Evolutionary conservation across 352 stramenopile species (phyloP).

Genomic region (Phytopythium mirpurense): DNA sequence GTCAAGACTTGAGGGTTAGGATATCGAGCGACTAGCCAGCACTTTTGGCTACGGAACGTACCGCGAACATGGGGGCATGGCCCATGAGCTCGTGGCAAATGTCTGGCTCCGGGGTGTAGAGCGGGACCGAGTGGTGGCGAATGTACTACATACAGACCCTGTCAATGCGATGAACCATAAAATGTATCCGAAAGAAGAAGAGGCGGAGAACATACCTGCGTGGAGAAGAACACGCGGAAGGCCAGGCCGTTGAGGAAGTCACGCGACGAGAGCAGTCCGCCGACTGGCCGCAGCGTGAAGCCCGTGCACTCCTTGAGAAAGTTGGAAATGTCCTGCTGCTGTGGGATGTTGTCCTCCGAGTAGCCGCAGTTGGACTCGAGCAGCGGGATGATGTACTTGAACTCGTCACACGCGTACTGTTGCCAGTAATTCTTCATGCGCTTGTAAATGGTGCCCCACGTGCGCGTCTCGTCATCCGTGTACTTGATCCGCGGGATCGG

Average conservation of each 20-base stretch:
- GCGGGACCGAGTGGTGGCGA: slow-evolving; percentile 91
- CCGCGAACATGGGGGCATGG: slow-evolving; percentile 96
- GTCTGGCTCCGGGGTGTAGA: slow-evolving; percentile 98
- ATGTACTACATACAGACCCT: slow-evolving; percentile 94
- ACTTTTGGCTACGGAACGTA: slow-evolving; percentile 14
- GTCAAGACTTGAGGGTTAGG: background rate
- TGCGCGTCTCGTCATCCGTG: slow-evolving; percentile 89
- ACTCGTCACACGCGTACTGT: slow-evolving; percentile 95
- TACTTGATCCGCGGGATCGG: slow-evolving; percentile 93
- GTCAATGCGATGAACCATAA: too few relatives aligned
- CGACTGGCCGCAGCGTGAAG: slow-evolving; percentile 91
- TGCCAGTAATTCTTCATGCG: slow-evolving; percentile 92
- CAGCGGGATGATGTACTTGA: slow-evolving; percentile 92
- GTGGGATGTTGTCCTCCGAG: slow-evolving; percentile 91
- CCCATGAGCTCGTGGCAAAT: slow-evolving; percentile 97
- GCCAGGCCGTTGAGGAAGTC: slow-evolving; percentile 98
- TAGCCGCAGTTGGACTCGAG: slow-evolving; percentile 96
- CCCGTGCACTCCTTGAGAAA: slow-evolving; percentile 93
- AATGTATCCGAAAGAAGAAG: too few relatives aligned
- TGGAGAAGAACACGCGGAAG: slow-evolving; percentile 98
- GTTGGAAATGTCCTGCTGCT: slow-evolving; percentile 92
- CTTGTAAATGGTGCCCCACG: slow-evolving; percentile 92
- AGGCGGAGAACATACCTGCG: slow-evolving; percentile 81
- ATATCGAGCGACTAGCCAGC: background rate
- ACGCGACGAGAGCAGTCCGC: slow-evolving; percentile 93